Percentiles rank a stretch among this genome's conserved stretches.
phyloP scores from a whole-genome alignment of 768 basidiomycete species.

The Russula sp. region DNA sequence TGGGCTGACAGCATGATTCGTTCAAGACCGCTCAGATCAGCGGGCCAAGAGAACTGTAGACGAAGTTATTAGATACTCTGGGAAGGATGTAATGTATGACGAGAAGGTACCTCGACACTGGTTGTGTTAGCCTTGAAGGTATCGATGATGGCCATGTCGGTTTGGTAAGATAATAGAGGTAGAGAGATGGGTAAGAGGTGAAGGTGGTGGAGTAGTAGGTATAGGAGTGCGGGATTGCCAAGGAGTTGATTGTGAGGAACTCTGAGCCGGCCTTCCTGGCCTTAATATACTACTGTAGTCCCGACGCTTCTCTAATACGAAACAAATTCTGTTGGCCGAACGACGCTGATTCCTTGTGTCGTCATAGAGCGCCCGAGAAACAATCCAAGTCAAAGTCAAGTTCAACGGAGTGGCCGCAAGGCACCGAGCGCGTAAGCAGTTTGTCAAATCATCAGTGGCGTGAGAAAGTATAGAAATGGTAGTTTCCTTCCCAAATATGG shows the following conservation, averaged over 20 bases:
- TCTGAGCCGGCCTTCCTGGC: neutral
- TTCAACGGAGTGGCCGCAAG: neutral
- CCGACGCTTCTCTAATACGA: conserved; percentile 10
- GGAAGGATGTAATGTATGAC: neutral
- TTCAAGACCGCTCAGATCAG: conserved; percentile 53
- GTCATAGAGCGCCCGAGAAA: neutral
- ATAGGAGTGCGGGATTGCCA: neutral
- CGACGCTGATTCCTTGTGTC: neutral
- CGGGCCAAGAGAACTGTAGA: conserved; percentile 42
- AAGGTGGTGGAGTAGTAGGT: neutral
- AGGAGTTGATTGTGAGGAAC: neutral
- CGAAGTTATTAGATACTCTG: neutral
- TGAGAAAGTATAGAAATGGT: no score
- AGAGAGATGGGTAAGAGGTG: neutral
- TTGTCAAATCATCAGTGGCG: neutral
- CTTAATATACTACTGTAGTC: conserved; percentile 6
- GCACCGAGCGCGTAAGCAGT: neutral
- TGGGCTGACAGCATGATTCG: conserved; percentile 66
- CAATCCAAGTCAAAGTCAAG: no score
- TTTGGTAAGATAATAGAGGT: neutral
- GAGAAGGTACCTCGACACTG: conserved; percentile 24
- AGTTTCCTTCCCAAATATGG: conserved; percentile 1
- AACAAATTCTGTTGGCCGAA: neutral
- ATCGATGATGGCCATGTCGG: conserved; percentile 30
- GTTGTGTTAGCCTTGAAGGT: conserved; percentile 31